phyloP scores from a whole-genome alignment of 768 basidiomycete genomes.

The Tylopilus vinaceipallidus region DNA sequence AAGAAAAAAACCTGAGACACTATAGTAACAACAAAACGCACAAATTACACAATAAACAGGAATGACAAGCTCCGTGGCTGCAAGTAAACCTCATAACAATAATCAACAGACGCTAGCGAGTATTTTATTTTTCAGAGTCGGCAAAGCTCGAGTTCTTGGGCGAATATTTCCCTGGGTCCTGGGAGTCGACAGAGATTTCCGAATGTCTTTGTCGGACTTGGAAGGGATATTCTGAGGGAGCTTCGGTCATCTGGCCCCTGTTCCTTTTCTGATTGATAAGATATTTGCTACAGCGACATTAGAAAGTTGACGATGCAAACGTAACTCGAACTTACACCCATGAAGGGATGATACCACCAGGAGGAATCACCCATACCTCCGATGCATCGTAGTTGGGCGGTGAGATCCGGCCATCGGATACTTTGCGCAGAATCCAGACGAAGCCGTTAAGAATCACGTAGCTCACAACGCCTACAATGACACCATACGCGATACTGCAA shows the following conservation, averaged over 20 bases:
- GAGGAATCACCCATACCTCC: conserved; percentile 71
- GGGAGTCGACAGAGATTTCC: conserved; percentile 32
- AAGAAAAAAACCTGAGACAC: conserved; percentile 2
- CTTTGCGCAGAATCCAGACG: conserved; percentile 54
- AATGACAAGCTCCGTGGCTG: conserved; percentile 18
- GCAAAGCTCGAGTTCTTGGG: conserved; percentile 26
- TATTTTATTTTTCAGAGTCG: conserved; percentile 27
- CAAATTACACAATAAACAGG: conserved; percentile 29
- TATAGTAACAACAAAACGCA: not conserved
- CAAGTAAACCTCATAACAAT: conserved; percentile 9
- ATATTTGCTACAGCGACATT: conserved; percentile 22
- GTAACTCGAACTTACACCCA: conserved; percentile 56
- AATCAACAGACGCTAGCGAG: not conserved
- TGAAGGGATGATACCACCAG: conserved; percentile 62
- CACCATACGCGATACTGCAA: conserved; percentile 81
- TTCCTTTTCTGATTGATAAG: conserved; percentile 16
- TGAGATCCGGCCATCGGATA: conserved; percentile 54
- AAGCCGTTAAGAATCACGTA: conserved; percentile 75
- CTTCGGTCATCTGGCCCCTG: not conserved
- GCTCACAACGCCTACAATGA: conserved; percentile 73
- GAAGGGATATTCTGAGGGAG: conserved; percentile 28
- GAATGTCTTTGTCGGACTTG: conserved; percentile 33
- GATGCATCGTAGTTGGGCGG: conserved; percentile 63
- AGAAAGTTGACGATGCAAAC: not conserved
- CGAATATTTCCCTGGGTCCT: conserved; percentile 25